Evolutionary conservation across 305 asterid species (phyloP).

Genomic region (Fraxinus platypoda): DNA sequence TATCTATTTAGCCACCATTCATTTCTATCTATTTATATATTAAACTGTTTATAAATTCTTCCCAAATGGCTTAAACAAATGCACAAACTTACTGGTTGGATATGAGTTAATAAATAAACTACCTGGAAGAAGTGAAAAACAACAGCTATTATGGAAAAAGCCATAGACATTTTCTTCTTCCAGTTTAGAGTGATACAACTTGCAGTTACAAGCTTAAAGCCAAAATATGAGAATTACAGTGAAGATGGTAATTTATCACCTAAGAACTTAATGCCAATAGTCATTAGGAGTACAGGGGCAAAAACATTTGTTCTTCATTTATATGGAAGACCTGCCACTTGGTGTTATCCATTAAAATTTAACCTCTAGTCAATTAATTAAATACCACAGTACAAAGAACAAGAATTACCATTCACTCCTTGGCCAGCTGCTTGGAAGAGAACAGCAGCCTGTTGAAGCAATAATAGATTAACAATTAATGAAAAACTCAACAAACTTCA

Average conservation of each 20-base stretch:
- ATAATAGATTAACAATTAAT: constrained; percentile 22
- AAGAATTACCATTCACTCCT: constrained; percentile 44
- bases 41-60: neutral
- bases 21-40: neutral
- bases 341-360: neutral
- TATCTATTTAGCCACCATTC: neutral
- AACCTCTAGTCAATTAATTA: constrained; percentile 4
- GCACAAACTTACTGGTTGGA: neutral
- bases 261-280: neutral
- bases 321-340: neutral
- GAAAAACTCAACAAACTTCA: neutral
- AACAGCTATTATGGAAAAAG: neutral
- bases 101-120: neutral
- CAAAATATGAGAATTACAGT: neutral
- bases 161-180: neutral
- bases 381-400: constrained; percentile 14
- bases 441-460: constrained; percentile 74
- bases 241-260: neutral
- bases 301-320: neutral
- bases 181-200: neutral
- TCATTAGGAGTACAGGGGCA: constrained; percentile 1
- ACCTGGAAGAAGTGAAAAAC: neutral
- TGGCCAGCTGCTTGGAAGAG: constrained; percentile 81
- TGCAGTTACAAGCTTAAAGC: constrained; percentile 5
- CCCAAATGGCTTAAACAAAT: neutral